Base-by-base conservation (phyloP, 768 basidiomycete genomes). In the Aureoboletus auriporus region DNA sequence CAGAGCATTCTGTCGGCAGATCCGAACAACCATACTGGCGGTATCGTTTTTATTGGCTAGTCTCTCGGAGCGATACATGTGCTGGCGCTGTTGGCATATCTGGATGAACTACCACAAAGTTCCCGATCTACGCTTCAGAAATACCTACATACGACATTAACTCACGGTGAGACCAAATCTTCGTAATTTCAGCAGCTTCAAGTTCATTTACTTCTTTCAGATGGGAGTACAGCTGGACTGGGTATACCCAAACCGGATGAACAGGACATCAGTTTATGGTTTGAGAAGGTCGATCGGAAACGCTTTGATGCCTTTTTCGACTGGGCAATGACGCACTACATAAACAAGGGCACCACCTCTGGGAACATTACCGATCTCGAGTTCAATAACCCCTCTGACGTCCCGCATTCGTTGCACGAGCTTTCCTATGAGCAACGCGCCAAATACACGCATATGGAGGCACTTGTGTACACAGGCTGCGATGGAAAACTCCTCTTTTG, bases 11-110 rank as follows among this genome's bases (percentile, higher is more conserved):
- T 60, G 10, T 13, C 33, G 10, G 52, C 56, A 0, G 44, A 58
- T 40, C 48, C 10, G 1, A 20, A 36, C 1, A 2, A 4, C 16
- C 44, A 6, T 13, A 49, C 43, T 0, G 36, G 60, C 5, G 59
- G 59, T 5, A 50, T 62, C 20, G 50, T 16, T 1, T 35, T 60
- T 23, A 52, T 60, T 2, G 59, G 56, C 6, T 60, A 59, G 59
- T 62, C 59, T 7, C 49, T 60, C 4, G 59, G 20, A 11, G 39
- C 50, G 20, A 38, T 59, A 20, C 56, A 60, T 27, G 42, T 10
- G 2, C 20, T 40, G 3, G 39, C 60, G 8, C 2, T 39, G 29
- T 40, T 60, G 47, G 56, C 53, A 5, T 62, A 55, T 17, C 38
- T 50, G 13, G 56, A 62, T 27, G 44, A 47, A 16, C 12, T 52